These are phyloP conservation scores for Raddia guianensis DNA, from an alignment of 176 grass and related monocot genomes.

Conservation along the genomic window DNA sequence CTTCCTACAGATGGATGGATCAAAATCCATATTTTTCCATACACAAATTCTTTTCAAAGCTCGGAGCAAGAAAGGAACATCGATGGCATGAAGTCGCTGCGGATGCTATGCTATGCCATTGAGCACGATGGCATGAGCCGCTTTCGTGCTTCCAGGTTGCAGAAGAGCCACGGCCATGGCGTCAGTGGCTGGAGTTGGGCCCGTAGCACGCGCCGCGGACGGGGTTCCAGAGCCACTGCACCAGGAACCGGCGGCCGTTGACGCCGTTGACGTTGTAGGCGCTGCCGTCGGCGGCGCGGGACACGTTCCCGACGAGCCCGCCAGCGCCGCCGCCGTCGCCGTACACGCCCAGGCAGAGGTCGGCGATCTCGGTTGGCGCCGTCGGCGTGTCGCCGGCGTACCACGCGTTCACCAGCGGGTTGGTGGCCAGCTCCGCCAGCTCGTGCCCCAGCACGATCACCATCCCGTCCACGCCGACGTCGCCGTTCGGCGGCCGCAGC, in stretches of 20 bases:
- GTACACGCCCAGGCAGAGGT: constrained; percentile 82
- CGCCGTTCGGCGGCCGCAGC: constrained; percentile 71
- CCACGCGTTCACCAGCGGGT: constrained; percentile 85
- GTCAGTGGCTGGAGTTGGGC: constrained; percentile 67
- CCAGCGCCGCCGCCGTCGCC: constrained; percentile 70
- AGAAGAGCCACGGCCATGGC: not conserved
- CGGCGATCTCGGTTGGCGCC: constrained; percentile 87
- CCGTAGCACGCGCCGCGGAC: constrained; percentile 62
- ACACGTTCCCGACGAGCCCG: constrained; percentile 71
- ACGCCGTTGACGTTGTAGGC: constrained; percentile 78
- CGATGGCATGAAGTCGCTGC: not conserved
- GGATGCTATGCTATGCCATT: constrained; percentile 32
- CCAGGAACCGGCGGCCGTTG: constrained; percentile 72
- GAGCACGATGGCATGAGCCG: constrained; percentile 32
- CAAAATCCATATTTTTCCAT: not conserved
- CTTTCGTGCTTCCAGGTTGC: not conserved
- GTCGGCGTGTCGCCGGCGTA: constrained; percentile 78
- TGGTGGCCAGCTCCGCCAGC: constrained; percentile 72
- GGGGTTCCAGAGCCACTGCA: constrained; percentile 92
- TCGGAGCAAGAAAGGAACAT: not conserved
- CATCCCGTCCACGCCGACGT: constrained; percentile 75
- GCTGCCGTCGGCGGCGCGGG: constrained; percentile 43
- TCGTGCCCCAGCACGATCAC: constrained; percentile 81
- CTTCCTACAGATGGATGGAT: constrained; percentile 22
- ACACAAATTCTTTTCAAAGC: not conserved